Evolutionary conservation across 2,329 filamentous ascomycete genomes (phyloP).

Genomic region (Fusarium sp.): DNA sequence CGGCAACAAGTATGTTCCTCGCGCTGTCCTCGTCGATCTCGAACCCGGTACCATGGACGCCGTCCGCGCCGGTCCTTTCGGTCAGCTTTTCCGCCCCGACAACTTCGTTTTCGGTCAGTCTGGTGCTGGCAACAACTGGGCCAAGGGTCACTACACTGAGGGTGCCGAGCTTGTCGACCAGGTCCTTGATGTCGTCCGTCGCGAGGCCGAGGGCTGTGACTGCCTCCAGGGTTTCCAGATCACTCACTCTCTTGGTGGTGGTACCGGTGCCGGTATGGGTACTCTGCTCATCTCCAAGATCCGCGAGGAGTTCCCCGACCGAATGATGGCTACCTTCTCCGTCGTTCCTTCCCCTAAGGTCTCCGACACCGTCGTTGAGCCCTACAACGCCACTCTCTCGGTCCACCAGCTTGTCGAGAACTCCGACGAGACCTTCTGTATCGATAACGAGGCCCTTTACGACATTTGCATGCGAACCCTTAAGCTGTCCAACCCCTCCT

Average conservation of each 20-base stretch:
- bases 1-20: conserved; percentile 99
- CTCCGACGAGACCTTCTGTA: conserved; percentile 99
- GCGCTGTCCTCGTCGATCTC: conserved; percentile 98
- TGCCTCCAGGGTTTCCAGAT: conserved; percentile 99
- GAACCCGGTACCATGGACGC: conserved; percentile 99
- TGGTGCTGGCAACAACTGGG: conserved; percentile 99
- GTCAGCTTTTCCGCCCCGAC: conserved; percentile 99
- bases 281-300: conserved; percentile 99
- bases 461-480: conserved; percentile 99
- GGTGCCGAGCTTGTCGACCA: conserved; percentile 99
- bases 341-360: conserved; percentile 99
- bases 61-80: conserved; percentile 96
- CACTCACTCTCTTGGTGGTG: conserved; percentile 99
- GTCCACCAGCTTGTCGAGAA: conserved; percentile 99
- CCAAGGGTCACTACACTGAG: conserved; percentile 99
- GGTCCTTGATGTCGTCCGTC: conserved; percentile 97
- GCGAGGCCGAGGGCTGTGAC: conserved; percentile 98
- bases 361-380: conserved; percentile 99
- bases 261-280: conserved; percentile 99
- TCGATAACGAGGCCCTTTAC: conserved; percentile 99
- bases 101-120: conserved; percentile 99
- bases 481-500: conserved; percentile 98
- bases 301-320: conserved; percentile 99
- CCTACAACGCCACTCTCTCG: conserved; percentile 99
- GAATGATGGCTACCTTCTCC: conserved; percentile 99